Conservation (phyloP, 345 rosid species). For the Barbarea vulgaris region DNA sequence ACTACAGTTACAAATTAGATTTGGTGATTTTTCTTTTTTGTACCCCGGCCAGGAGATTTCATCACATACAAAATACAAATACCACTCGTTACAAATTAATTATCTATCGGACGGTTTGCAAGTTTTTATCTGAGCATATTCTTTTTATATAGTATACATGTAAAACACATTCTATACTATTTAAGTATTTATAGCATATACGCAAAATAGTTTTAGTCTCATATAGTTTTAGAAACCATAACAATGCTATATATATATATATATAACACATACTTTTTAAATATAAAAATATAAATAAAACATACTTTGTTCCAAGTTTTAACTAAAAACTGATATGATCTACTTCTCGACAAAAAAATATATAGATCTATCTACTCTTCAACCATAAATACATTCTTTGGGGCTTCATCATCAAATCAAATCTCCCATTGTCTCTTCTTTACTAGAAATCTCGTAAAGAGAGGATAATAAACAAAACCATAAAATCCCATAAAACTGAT, state of each 20-base stretch:
- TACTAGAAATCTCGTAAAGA: conserved; percentile 26
- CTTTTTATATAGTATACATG: background rate
- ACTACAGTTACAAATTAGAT: background rate
- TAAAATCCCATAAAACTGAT: conserved; percentile 36
- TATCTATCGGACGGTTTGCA: background rate
- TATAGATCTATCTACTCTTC: conserved; percentile 19
- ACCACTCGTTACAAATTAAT: background rate
- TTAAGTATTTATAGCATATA: conserved; percentile 10
- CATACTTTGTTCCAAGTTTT: conserved; percentile 15
- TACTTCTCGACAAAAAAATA: conserved; percentile 23
- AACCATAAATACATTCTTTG: conserved; percentile 32
- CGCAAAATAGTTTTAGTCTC: conserved; percentile 3
- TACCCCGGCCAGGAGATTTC: background rate
- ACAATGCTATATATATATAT: conserved; percentile 18
- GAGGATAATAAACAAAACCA: conserved; percentile 20
- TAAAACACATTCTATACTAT: conserved; percentile 5
- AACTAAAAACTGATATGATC: conserved; percentile 23
- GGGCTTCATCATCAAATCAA: conserved; percentile 31
- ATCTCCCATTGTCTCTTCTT: conserved; percentile 29
- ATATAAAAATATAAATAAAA: too few relatives aligned
- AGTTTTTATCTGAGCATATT: background rate
- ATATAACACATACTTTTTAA: too few relatives aligned
- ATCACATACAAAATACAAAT: background rate
- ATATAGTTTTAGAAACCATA: conserved; percentile 16
- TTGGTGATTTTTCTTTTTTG: background rate